phyloP scores from a whole-genome alignment of 192 early-diverging fungal species.

The Coemansia sp. region DNA sequence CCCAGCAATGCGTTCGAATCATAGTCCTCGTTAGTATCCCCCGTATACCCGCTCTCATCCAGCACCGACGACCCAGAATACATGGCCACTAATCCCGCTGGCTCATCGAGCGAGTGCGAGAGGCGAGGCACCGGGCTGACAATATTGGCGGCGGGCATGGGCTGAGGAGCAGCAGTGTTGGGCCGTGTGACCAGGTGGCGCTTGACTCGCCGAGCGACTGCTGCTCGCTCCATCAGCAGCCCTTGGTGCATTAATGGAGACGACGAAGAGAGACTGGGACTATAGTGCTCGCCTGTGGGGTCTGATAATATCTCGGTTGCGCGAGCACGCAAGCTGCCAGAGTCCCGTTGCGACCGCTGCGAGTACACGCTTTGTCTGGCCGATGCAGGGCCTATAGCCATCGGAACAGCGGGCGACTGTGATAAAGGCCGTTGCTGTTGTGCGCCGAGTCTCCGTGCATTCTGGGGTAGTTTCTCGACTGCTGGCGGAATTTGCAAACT shows the following conservation, averaged over 20 bases:
- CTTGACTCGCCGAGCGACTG: constrained; percentile 67
- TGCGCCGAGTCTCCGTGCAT: constrained; percentile 11
- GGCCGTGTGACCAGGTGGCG: constrained; percentile 71
- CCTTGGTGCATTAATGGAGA: constrained; percentile 16
- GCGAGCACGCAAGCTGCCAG: constrained; percentile 5
- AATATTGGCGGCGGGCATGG: not conserved
- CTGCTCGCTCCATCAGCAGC: constrained; percentile 43
- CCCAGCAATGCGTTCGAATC: constrained; percentile 11
- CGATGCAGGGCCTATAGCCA: not conserved
- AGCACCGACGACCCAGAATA: not conserved
- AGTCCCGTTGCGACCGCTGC: constrained; percentile 4
- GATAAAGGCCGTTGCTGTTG: not conserved
- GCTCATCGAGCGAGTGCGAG: constrained; percentile 11
- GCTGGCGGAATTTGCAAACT: not conserved
- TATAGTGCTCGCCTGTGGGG: not conserved
- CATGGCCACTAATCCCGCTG: not conserved
- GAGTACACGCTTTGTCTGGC: not conserved
- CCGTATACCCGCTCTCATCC: constrained; percentile 50
- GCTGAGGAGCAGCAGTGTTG: constrained; percentile 2
- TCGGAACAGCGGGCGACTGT: not conserved
- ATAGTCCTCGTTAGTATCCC: constrained; percentile 43
- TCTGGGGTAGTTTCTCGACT: constrained; percentile 22
- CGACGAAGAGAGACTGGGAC: constrained; percentile 26
- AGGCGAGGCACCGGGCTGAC: constrained; percentile 4
- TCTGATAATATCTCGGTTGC: constrained; percentile 18